A percentile compares a stretch with the other conserved stretches of the same genome.
Evolutionary conservation across 495 filamentous ascomycete species (phyloP).

Genomic region (Jackrogersella minutella): DNA sequence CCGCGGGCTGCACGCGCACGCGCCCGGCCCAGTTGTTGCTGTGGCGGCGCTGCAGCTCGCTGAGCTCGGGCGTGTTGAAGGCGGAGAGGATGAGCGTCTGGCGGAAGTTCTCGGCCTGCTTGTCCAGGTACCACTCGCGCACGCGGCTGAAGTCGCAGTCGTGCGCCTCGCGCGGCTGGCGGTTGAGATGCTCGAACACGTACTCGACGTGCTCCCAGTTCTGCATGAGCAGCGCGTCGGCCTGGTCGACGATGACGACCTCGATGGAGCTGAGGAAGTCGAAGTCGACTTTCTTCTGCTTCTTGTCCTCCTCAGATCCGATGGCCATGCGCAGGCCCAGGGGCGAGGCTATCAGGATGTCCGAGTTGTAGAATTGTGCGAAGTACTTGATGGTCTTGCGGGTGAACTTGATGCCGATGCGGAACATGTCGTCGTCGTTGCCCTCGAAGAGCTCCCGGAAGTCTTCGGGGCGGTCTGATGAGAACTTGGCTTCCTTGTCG

Average conservation of each 20-base stretch:
- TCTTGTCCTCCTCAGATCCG: slow-evolving; percentile 66
- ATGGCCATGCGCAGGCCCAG: slow-evolving; percentile 90
- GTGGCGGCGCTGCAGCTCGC: slow-evolving; percentile 75
- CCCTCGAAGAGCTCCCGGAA: slow-evolving; percentile 91
- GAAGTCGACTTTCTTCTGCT: slow-evolving; percentile 78
- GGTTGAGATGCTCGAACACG: slow-evolving; percentile 90
- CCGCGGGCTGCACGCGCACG: slow-evolving; percentile 67
- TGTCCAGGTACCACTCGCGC: slow-evolving; percentile 89
- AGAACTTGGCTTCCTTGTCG: slow-evolving; percentile 69
- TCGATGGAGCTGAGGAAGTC: slow-evolving; percentile 96
- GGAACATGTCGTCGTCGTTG: slow-evolving; percentile 96
- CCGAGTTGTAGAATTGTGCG: slow-evolving; percentile 93
- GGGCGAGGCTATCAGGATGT: slow-evolving; percentile 90
- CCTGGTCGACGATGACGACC: slow-evolving; percentile 86
- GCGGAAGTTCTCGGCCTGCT: slow-evolving; percentile 77
- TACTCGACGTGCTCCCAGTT: slow-evolving; percentile 97
- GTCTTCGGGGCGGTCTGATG: slow-evolving; percentile 80
- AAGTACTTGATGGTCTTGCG: slow-evolving; percentile 95
- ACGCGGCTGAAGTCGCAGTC: slow-evolving; percentile 94
- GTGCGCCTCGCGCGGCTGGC: slow-evolving; percentile 87
- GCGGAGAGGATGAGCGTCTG: slow-evolving; percentile 83
- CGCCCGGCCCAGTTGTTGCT: slow-evolving; percentile 84
- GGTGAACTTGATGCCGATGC: slow-evolving; percentile 91
- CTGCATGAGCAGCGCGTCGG: slow-evolving; percentile 94
- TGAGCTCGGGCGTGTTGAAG: slow-evolving; percentile 89